Conservation (phyloP, 2,329 filamentous ascomycete species). For the Sporothrix humicola region DNA sequence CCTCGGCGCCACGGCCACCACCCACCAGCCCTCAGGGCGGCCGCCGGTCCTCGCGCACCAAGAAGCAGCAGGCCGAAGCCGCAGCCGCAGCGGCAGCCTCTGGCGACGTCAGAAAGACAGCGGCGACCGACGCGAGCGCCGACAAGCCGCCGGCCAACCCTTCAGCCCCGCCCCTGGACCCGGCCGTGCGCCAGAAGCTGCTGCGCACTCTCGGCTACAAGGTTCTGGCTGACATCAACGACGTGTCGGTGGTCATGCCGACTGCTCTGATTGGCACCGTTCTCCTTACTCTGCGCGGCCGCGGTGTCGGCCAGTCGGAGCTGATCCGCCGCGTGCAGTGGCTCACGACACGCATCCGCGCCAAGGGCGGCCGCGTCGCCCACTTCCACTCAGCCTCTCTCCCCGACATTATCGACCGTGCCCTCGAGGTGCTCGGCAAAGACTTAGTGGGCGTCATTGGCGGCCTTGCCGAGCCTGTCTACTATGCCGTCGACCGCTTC, state of each 20-base stretch:
- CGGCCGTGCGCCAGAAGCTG: conserved; percentile 69
- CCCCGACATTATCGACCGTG: conserved; percentile 82
- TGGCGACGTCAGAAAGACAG: background rate
- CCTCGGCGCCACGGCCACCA: conserved; percentile 48
- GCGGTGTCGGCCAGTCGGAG: conserved; percentile 87
- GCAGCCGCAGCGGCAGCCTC: too few species aligned
- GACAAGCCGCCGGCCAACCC: conserved; percentile 10
- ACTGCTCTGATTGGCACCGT: conserved; percentile 95
- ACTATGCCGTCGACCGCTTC: conserved; percentile 93
- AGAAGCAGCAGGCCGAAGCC: background rate
- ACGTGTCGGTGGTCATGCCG: conserved; percentile 96
- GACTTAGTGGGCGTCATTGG: conserved; percentile 82
- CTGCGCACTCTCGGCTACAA: conserved; percentile 88
- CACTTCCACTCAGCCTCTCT: conserved; percentile 86
- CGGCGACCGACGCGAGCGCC: background rate
- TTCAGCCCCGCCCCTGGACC: conserved; percentile 53
- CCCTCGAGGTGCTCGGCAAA: conserved; percentile 87
- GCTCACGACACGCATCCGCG: conserved; percentile 79
- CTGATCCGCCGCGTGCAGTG: conserved; percentile 86
- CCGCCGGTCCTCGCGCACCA: conserved; percentile 17
- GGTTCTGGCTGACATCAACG: conserved; percentile 92
- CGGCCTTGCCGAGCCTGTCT: conserved; percentile 86
- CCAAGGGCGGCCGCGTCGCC: conserved; percentile 88
- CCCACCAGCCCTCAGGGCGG: conserved; percentile 53
- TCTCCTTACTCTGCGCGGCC: conserved; percentile 84